phyloP scores from a whole-genome alignment of 257 asterid species.

The Ilex aquifolium region DNA sequence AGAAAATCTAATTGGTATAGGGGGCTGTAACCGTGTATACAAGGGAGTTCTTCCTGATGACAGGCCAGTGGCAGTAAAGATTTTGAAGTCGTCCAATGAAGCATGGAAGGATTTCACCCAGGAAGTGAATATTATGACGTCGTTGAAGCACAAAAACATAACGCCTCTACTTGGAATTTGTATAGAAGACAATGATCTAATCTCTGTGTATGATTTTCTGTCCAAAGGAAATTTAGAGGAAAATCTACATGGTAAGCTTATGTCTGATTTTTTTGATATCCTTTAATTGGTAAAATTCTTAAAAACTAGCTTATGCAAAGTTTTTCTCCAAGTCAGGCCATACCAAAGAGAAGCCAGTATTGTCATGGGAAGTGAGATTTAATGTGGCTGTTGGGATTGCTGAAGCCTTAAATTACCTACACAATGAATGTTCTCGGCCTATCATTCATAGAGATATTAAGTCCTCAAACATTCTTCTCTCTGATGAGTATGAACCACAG shows the following conservation, averaged over 20 bases:
- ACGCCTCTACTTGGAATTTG: slow-evolving; percentile 72
- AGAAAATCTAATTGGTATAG: slow-evolving; percentile 76
- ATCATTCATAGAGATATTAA: slow-evolving; percentile 87
- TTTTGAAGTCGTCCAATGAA: slow-evolving; percentile 52
- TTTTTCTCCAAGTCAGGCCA: slow-evolving; percentile 35
- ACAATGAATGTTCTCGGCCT: slow-evolving; percentile 50
- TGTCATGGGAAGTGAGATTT: slow-evolving; percentile 77
- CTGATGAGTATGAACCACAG: slow-evolving; percentile 65
- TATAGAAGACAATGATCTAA: slow-evolving; percentile 41
- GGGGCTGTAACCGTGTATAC: slow-evolving; percentile 78
- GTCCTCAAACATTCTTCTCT: slow-evolving; percentile 80
- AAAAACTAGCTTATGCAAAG: slow-evolving; percentile 12
- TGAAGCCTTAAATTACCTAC: slow-evolving; percentile 78
- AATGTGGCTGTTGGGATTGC: slow-evolving; percentile 71
- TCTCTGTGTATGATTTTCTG: slow-evolving; percentile 65
- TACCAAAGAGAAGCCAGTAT: slow-evolving; percentile 24
- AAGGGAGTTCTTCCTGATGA: slow-evolving; percentile 72
- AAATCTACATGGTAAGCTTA: slow-evolving; percentile 57
- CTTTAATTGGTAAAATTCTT: not conserved
- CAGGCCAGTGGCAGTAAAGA: slow-evolving; percentile 66
- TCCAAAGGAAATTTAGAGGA: slow-evolving; percentile 78
- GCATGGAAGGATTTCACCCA: slow-evolving; percentile 54
- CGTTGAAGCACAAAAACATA: slow-evolving; percentile 59
- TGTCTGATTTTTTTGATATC: not conserved
- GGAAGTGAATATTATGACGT: slow-evolving; percentile 78